phyloP scores from a whole-genome alignment of 768 basidiomycete genomes.

The Russula brevipes region DNA sequence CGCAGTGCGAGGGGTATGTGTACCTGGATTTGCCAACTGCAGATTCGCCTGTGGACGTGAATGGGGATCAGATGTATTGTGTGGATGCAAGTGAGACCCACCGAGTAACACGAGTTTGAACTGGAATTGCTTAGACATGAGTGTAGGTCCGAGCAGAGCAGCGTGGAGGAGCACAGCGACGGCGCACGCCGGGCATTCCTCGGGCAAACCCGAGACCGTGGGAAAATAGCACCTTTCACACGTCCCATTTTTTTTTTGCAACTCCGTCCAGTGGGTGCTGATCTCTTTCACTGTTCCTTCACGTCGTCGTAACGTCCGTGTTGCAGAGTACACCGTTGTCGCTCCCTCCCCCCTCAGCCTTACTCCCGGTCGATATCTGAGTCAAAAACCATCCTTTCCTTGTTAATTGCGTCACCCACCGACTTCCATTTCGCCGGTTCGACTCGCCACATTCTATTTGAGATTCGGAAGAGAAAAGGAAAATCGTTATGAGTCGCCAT shows the following conservation, averaged over 20 bases:
- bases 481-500: slow-evolving; percentile 69
- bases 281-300: slow-evolving; percentile 17
- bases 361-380: background rate
- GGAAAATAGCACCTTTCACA: background rate
- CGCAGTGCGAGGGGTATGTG: slow-evolving; percentile 11
- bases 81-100: slow-evolving; percentile 33
- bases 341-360: background rate
- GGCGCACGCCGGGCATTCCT: background rate
- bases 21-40: slow-evolving; percentile 97
- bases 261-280: background rate
- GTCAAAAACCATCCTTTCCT: slow-evolving; percentile 12
- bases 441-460: slow-evolving; percentile 21
- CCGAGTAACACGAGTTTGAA: slow-evolving; percentile 97
- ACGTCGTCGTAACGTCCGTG: slow-evolving; percentile 19
- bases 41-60: slow-evolving; percentile 69
- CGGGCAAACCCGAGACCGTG: slow-evolving; percentile 9
- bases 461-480: slow-evolving; percentile 28
- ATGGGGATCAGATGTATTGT: background rate
- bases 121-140: slow-evolving; percentile 89
- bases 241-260: background rate
- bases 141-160: slow-evolving; percentile 14
- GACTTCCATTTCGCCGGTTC: slow-evolving; percentile 16
- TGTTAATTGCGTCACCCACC: slow-evolving; percentile 10
- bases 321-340: slow-evolving; percentile 24
- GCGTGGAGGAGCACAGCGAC: too few species aligned